A percentile compares a stretch with the other conserved stretches of the same genome.
These are phyloP conservation scores for Aspergillus versicolor DNA, from an alignment of 2,329 filamentous ascomycete species.

Conservation along the genomic window DNA sequence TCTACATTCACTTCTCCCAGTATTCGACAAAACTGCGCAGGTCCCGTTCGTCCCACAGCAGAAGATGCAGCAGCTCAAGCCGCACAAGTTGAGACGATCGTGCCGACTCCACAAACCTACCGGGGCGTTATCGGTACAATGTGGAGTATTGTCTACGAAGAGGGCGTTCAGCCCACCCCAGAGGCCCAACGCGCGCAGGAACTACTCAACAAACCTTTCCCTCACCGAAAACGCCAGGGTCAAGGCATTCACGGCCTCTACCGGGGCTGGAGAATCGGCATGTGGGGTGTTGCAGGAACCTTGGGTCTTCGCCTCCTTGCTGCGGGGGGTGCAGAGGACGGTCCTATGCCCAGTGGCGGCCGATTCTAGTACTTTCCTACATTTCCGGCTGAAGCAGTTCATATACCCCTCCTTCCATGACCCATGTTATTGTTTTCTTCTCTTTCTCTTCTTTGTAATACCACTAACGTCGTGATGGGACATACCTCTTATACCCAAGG, in stretches of 20 bases:
- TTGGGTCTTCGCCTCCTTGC: constrained; percentile 52
- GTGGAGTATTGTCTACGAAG: constrained; percentile 80
- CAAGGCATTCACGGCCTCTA: constrained; percentile 58
- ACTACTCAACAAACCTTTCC: constrained; percentile 39
- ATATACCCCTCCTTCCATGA: background rate
- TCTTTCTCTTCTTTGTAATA: constrained; percentile 4
- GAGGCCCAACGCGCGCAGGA: constrained; percentile 44
- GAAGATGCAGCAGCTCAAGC: constrained; percentile 13
- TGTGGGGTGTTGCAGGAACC: constrained; percentile 56
- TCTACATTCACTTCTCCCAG: constrained; percentile 63
- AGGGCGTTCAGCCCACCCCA: constrained; percentile 59
- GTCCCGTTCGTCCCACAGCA: constrained; percentile 17
- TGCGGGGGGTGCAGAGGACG: constrained; percentile 37
- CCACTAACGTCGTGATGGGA: constrained; percentile 13
- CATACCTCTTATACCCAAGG: constrained; percentile 6
- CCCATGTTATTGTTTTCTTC: background rate
- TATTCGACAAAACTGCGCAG: constrained; percentile 35
- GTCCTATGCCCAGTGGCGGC: constrained; percentile 31
- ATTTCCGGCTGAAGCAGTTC: background rate
- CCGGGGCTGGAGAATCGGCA: constrained; percentile 57
- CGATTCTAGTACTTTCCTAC: constrained; percentile 27
- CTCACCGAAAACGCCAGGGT: constrained; percentile 46
- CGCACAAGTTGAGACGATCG: constrained; percentile 65
- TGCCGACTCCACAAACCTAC: constrained; percentile 74
- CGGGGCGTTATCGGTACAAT: constrained; percentile 87